Conservation (phyloP, 805 yeast genomes). For the Hanseniaspora valbyensis region DNA sequence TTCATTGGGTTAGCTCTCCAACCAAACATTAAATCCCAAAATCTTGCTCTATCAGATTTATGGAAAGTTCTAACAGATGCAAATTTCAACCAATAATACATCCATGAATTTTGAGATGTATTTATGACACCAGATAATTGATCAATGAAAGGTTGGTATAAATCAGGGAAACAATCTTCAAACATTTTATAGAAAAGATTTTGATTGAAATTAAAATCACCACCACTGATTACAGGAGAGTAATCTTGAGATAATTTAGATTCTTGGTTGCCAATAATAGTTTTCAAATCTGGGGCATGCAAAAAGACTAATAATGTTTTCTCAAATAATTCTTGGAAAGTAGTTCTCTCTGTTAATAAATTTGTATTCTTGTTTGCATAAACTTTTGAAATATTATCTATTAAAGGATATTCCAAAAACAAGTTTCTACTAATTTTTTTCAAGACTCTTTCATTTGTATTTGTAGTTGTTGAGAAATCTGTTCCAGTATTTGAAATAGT, state of each 20-base stretch:
- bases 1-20: constrained; percentile 43
- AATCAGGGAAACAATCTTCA: constrained; percentile 61
- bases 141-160: constrained; percentile 63
- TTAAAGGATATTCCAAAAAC: constrained; percentile 12
- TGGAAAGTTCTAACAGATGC: constrained; percentile 80
- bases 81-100: constrained; percentile 90
- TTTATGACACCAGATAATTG: constrained; percentile 53
- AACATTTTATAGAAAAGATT: constrained; percentile 44
- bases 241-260: constrained; percentile 19
- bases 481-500: too few species aligned
- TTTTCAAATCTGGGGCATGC: constrained; percentile 52
- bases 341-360: constrained; percentile 29
- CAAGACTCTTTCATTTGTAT: too few species aligned
- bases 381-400: neutral
- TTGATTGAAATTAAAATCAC: constrained; percentile 27
- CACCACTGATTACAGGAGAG: constrained; percentile 30
- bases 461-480: too few species aligned
- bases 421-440: neutral
- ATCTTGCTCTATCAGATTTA: constrained; percentile 66
- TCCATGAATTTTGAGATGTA: constrained; percentile 59
- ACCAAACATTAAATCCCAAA: constrained; percentile 82
- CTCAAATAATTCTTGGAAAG: constrained; percentile 62
- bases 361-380: neutral
- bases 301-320: constrained; percentile 59
- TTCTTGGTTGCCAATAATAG: constrained; percentile 21